These are phyloP conservation scores for Gossypium turneri DNA, from an alignment of 345 rosid genomes.

Conservation along the genomic window DNA sequence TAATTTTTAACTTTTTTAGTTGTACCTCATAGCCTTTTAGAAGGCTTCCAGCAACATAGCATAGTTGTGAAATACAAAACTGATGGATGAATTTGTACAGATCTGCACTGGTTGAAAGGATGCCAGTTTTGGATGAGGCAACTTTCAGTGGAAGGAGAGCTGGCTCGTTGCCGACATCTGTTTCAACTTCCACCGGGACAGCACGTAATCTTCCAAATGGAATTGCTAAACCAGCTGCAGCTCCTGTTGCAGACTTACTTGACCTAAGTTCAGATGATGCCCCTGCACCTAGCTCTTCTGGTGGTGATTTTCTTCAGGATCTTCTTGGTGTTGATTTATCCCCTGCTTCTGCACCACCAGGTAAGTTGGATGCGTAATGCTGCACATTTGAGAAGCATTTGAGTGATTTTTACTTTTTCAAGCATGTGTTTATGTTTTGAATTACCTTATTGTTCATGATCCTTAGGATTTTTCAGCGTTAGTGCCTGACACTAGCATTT, in stretches of 20 bases:
- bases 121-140: slow-evolving; percentile 98
- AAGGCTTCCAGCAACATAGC: slow-evolving; percentile 9
- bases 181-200: slow-evolving; percentile 53
- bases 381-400: slow-evolving; percentile 3
- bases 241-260: slow-evolving; percentile 81
- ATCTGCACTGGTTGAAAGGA: slow-evolving; percentile 87
- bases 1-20: slow-evolving; percentile 5
- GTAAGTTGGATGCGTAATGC: slow-evolving; percentile 38
- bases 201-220: slow-evolving; percentile 86
- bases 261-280: slow-evolving; percentile 79
- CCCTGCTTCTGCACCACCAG: slow-evolving; percentile 48
- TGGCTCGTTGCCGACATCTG: slow-evolving; percentile 65
- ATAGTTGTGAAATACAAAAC: slow-evolving; percentile 16
- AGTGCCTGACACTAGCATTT: not conserved
- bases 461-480: slow-evolving; percentile 6
- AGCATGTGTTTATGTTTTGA: not conserved
- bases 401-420: not conserved
- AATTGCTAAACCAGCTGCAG: slow-evolving; percentile 60
- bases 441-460: not conserved
- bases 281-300: slow-evolving; percentile 71
- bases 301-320: slow-evolving; percentile 85
- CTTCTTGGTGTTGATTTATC: slow-evolving; percentile 83
- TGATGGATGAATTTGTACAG: slow-evolving; percentile 45
- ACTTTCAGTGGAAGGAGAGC: slow-evolving; percentile 86
- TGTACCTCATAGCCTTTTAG: slow-evolving; percentile 10